phyloP scores from a whole-genome alignment of 2,329 filamentous ascomycete genomes.

The Aspergillus pseudoterreus region DNA sequence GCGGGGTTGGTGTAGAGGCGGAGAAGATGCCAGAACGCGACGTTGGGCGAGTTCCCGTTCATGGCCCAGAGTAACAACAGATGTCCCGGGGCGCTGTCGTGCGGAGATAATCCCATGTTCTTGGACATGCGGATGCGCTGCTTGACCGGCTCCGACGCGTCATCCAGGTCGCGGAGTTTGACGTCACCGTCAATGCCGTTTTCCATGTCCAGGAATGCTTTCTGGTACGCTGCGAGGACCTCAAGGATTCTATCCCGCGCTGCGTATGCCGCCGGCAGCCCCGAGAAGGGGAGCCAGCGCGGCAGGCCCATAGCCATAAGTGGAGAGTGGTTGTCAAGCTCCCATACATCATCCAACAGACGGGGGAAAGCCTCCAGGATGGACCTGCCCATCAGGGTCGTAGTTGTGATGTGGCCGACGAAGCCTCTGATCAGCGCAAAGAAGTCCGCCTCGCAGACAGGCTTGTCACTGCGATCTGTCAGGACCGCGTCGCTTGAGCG shows the following conservation, averaged over 20 bases:
- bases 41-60: constrained; percentile 50
- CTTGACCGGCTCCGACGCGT: constrained; percentile 45
- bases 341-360: constrained; percentile 54
- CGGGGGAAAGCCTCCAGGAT: constrained; percentile 51
- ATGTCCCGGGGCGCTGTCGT: constrained; percentile 40
- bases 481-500: constrained; percentile 45
- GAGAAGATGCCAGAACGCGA: constrained; percentile 52
- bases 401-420: constrained; percentile 47
- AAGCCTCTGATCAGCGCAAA: constrained; percentile 55
- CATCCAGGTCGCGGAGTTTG: constrained; percentile 47
- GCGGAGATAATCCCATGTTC: constrained; percentile 33
- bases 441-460: constrained; percentile 51
- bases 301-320: constrained; percentile 54
- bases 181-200: constrained; percentile 41
- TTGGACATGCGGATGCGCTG: constrained; percentile 40
- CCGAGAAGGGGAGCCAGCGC: constrained; percentile 53
- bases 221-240: constrained; percentile 40
- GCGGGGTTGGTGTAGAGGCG: constrained; percentile 42
- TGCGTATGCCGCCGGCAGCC: constrained; percentile 47
- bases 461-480: constrained; percentile 35
- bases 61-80: constrained; percentile 54
- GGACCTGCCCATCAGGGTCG: constrained; percentile 51
- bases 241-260: constrained; percentile 42
- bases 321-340: constrained; percentile 53
- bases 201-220: constrained; percentile 40